Percentiles rank a stretch among this genome's conserved stretches.
Conservation (phyloP, 345 rosid genomes). For the Heritiera fomes region DNA sequence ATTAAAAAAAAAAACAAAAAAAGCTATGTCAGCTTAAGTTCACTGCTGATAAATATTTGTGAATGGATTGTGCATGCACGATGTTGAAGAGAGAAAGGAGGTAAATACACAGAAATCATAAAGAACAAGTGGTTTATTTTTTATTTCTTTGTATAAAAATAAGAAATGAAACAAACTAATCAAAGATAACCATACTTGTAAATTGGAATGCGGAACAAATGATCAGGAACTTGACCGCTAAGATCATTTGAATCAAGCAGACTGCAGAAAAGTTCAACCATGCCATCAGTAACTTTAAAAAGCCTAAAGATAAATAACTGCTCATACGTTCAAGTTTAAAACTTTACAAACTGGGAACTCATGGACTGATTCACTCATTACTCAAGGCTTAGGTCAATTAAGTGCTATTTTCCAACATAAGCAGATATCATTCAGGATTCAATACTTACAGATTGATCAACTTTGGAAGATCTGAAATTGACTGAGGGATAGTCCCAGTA, state of each 20-base stretch:
- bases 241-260: slow-evolving; percentile 76
- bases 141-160: neutral
- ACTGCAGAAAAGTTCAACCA: slow-evolving; percentile 48
- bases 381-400: slow-evolving; percentile 1
- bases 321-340: neutral
- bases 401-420: neutral
- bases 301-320: neutral
- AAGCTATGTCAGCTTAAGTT: slow-evolving; percentile 23
- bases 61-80: neutral
- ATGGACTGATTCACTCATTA: slow-evolving; percentile 10
- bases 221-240: slow-evolving; percentile 72
- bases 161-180: slow-evolving; percentile 6
- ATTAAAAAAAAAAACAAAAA: slow-evolving; percentile 29
- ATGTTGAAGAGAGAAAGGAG: neutral
- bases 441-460: slow-evolving; percentile 77
- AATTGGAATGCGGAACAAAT: slow-evolving; percentile 56
- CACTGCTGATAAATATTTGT: neutral
- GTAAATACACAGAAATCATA: slow-evolving; percentile 17
- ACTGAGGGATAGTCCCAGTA: slow-evolving; percentile 67
- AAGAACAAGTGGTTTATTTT: neutral
- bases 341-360: slow-evolving; percentile 1
- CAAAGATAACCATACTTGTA: slow-evolving; percentile 62
- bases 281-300: slow-evolving; percentile 22
- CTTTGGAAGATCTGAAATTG: slow-evolving; percentile 58
- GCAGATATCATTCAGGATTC: slow-evolving; percentile 3